These are phyloP conservation scores for Exophiala phaeomuriformis DNA, from an alignment of 2,329 filamentous ascomycete species.

Conservation along the genomic window DNA sequence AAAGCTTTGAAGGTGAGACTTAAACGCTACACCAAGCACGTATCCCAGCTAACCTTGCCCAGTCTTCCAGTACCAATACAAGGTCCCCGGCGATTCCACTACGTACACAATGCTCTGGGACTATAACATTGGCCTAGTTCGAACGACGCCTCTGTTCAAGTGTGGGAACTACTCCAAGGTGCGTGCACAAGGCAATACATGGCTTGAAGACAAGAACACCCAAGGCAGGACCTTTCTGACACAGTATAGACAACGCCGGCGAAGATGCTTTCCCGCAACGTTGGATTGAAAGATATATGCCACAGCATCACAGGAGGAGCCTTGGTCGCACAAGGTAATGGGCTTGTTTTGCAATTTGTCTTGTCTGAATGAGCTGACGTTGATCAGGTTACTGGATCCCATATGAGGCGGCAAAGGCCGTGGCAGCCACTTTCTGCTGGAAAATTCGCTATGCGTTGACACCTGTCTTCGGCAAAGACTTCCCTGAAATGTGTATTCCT, in stretches of 20 bases:
- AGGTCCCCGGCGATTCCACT: conserved; percentile 57
- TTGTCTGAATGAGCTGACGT: conserved; percentile 14
- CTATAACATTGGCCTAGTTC: conserved; percentile 86
- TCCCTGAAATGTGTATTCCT: conserved; percentile 63
- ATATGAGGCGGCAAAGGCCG: conserved; percentile 71
- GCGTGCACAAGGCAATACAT: conserved; percentile 25
- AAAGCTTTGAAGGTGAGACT: conserved; percentile 73
- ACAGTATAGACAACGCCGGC: conserved; percentile 68
- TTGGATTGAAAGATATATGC: conserved; percentile 77
- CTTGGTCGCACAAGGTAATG: conserved; percentile 75
- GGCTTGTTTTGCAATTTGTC: background rate
- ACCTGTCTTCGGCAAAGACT: conserved; percentile 79
- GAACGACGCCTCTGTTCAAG: conserved; percentile 93
- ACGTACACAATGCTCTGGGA: conserved; percentile 88
- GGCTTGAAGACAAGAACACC: background rate
- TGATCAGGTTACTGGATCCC: conserved; percentile 89
- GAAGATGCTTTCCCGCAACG: conserved; percentile 71
- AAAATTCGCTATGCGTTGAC: conserved; percentile 77
- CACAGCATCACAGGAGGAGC: conserved; percentile 93
- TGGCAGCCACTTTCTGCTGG: conserved; percentile 86
- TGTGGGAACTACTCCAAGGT: conserved; percentile 83
- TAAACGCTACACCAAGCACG: conserved; percentile 11
- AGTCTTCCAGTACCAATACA: conserved; percentile 84
- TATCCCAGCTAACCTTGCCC: conserved; percentile 13
- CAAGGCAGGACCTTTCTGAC: conserved; percentile 1